Percentiles rank a stretch among this genome's conserved stretches.
These are phyloP conservation scores for Suillus placidus DNA, from an alignment of 768 basidiomycete species.

Conservation along the genomic window DNA sequence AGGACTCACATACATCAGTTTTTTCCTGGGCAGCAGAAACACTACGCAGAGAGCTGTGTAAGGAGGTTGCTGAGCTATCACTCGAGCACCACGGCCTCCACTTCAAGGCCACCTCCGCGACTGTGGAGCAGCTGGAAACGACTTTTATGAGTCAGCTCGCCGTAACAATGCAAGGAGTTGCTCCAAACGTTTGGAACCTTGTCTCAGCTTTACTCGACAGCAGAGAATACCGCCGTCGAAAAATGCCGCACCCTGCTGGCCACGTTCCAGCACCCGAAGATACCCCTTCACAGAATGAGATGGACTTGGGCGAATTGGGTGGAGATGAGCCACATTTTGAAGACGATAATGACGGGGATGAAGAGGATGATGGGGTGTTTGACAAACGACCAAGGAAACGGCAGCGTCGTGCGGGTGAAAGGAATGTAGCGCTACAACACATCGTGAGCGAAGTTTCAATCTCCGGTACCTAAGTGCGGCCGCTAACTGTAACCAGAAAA, in stretches of 20 bases:
- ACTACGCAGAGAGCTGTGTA: background rate
- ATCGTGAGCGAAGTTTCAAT: no score
- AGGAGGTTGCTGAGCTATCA: background rate
- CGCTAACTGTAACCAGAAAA: constrained; percentile 12
- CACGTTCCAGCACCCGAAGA: background rate
- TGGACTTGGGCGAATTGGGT: background rate
- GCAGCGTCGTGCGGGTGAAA: no score
- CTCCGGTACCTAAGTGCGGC: no score
- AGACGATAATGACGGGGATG: no score
- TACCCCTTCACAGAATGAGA: background rate
- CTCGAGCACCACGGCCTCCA: background rate
- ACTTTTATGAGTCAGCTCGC: background rate
- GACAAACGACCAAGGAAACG: no score
- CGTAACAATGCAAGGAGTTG: background rate
- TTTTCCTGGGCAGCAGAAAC: background rate
- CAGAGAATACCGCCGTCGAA: background rate
- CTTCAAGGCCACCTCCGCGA: background rate
- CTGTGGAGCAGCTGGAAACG: background rate
- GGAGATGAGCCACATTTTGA: background rate
- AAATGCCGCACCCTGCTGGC: background rate
- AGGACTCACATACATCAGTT: background rate
- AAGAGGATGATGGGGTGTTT: no score
- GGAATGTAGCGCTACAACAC: no score
- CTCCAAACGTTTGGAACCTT: background rate
- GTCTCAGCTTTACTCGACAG: background rate